These are phyloP conservation scores for Dittrichia graveolens DNA, from an alignment of 129 eudicot genomes.

Conservation along the genomic window DNA sequence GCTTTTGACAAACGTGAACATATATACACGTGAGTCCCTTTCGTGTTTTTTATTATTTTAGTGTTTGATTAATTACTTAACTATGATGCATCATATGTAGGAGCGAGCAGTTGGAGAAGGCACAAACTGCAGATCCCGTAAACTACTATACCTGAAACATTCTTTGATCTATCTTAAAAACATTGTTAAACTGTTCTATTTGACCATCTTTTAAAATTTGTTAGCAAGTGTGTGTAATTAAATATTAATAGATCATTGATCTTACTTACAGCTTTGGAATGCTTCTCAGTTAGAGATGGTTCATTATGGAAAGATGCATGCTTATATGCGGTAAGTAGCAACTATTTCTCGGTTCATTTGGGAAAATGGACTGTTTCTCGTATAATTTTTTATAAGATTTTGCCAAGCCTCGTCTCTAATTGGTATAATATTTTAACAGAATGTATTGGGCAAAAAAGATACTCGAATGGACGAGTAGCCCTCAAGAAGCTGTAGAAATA, in stretches of 20 bases:
- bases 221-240: not conserved
- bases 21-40: slow-evolving; percentile 66
- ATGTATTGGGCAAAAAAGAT: slow-evolving; percentile 99
- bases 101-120: slow-evolving; percentile 85
- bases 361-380: not conserved
- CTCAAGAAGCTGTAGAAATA: slow-evolving; percentile 85
- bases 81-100: slow-evolving; percentile 42
- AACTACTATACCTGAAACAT: slow-evolving; percentile 23
- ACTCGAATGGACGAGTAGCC: slow-evolving; percentile 95
- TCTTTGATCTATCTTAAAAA: not conserved
- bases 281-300: slow-evolving; percentile 98
- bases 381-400: not conserved
- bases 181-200: not conserved
- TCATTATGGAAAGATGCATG: slow-evolving; percentile 97
- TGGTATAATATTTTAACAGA: slow-evolving; percentile 41
- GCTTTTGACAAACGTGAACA: slow-evolving; percentile 79
- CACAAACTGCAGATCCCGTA: slow-evolving; percentile 96
- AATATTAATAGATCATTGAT: not conserved
- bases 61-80: slow-evolving; percentile 6
- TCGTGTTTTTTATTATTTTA: not conserved
- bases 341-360: not conserved
- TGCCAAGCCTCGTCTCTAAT: not conserved
- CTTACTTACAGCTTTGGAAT: slow-evolving; percentile 87
- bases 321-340: slow-evolving; percentile 87
- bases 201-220: not conserved